Evolutionary conservation across 176 grass and related monocot species (phyloP).

Genomic region (Zea luxurians): DNA sequence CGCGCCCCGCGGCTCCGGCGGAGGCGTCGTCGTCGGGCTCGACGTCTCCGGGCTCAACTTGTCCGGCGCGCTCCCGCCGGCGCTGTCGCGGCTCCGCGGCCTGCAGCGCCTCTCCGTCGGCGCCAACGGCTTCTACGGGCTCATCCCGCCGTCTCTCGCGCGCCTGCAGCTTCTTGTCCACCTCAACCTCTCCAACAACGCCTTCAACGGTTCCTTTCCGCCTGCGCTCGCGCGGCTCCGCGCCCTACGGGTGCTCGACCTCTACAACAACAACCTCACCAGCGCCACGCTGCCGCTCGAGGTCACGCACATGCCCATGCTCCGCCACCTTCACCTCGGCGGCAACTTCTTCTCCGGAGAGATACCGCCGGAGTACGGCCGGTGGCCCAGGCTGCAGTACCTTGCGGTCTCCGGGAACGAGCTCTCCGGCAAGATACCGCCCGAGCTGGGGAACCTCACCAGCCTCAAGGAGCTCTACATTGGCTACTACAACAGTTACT

Average conservation of each 20-base stretch:
- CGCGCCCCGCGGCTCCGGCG: slow-evolving; percentile 3
- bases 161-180: slow-evolving; percentile 52
- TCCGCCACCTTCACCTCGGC: slow-evolving; percentile 68
- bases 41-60: slow-evolving; percentile 64
- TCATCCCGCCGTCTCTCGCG: slow-evolving; percentile 52
- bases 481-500: slow-evolving; percentile 75
- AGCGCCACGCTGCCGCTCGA: slow-evolving; percentile 55
- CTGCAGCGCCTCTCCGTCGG: slow-evolving; percentile 58
- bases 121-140: slow-evolving; percentile 53
- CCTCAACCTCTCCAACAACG: slow-evolving; percentile 93
- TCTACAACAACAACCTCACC: slow-evolving; percentile 89
- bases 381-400: slow-evolving; percentile 44
- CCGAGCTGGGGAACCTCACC: slow-evolving; percentile 65
- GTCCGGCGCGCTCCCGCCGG: slow-evolving; percentile 55
- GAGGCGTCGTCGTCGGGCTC: slow-evolving; percentile 46
- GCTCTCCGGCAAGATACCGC: slow-evolving; percentile 61
- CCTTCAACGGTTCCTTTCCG: slow-evolving; percentile 62
- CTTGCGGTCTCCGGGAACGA: slow-evolving; percentile 82
- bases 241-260: slow-evolving; percentile 55
- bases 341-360: slow-evolving; percentile 70
- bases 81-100: slow-evolving; percentile 45
- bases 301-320: slow-evolving; percentile 51
- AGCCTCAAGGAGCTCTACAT: slow-evolving; percentile 69
- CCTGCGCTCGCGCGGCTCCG: slow-evolving; percentile 47
- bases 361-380: slow-evolving; percentile 66